These are phyloP conservation scores for Cladosporium austrohemisphaericum DNA, from an alignment of 2,329 filamentous ascomycete species.

Conservation along the genomic window DNA sequence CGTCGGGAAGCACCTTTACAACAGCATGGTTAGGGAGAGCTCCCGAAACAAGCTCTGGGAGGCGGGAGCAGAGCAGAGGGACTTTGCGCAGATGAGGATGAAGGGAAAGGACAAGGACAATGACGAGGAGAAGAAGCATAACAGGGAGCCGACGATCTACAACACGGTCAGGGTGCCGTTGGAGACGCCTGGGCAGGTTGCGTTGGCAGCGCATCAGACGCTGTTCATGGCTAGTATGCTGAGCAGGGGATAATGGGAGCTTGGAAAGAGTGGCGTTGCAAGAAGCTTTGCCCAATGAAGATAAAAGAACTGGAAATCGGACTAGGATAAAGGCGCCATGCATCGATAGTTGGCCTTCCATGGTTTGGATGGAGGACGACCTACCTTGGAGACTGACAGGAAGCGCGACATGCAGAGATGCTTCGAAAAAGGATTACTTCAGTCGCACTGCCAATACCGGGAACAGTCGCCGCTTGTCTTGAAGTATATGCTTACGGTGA, in stretches of 20 bases:
- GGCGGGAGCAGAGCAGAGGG: neutral
- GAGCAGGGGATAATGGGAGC: neutral
- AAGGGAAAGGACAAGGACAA: neutral
- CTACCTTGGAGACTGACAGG: too few species aligned
- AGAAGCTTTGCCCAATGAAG: too few species aligned
- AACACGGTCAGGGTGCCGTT: neutral
- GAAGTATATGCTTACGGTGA: too few species aligned
- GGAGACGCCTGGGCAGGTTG: neutral
- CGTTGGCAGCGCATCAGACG: neutral
- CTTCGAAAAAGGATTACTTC: too few species aligned
- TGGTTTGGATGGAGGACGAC: too few species aligned
- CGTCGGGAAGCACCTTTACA: neutral
- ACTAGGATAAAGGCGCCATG: too few species aligned
- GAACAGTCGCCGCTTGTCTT: too few species aligned
- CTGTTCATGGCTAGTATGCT: neutral
- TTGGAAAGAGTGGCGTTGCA: neutral
- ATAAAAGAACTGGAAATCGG: too few species aligned
- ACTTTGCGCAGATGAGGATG: neutral
- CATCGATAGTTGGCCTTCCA: too few species aligned
- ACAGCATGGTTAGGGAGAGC: neutral
- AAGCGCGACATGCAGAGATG: too few species aligned
- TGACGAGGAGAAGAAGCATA: too few species aligned
- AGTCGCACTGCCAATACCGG: too few species aligned
- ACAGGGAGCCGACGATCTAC: neutral
- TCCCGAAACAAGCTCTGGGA: neutral